Evolutionary conservation across 2,329 filamentous ascomycete genomes (phyloP), one percentile per base, ranked within the genome.

Genomic region (Nemania bipapillata): DNA sequence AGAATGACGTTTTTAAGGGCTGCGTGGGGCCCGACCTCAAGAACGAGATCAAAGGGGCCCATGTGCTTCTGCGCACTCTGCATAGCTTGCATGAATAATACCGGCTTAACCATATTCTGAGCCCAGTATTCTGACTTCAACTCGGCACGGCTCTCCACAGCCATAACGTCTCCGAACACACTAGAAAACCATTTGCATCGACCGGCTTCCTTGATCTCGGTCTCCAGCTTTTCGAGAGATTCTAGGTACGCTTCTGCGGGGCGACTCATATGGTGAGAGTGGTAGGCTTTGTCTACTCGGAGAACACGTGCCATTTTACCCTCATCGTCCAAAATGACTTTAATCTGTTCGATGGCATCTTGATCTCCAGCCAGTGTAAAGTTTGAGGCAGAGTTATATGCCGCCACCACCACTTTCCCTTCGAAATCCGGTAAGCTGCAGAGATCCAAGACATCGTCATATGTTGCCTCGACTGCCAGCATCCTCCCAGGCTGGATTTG

Each of bases 391-490:
- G 74, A 74, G 35, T 75, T 75, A 30, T 24, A 55, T 4, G 74
- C 74, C 0, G 74, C 74, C 1, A 76, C 12, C 4, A 30, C 32
- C 1, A 65, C 57, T 0, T 68, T 63, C 0, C 66, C 68, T 8
- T 58, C 11, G 8, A 75, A 71, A 1, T 12, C 20, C 11, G 30
- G 15, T 12, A 30, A 24, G 4, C 11, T 12, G 26, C 61, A 68
- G 1, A 76, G 55, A 2, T 74, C 72, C 3, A 28, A 20, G 0
- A 60, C 64, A 47, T 76, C 74, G 9, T 73, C 67, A 1, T 73
- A 63, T 0, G 74, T 72, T 2, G 81, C 77, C 0, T 79, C 81
- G 0, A 81, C 80, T 0, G 82, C 83, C 62, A 84, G 72, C 86
- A 88, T 87, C 11, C 3, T 4, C 30, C 30, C 22, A 4, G 8